Base-by-base conservation (phyloP, 1,284 basidiomycete species). In the Ceratobasidium sp. region DNA sequence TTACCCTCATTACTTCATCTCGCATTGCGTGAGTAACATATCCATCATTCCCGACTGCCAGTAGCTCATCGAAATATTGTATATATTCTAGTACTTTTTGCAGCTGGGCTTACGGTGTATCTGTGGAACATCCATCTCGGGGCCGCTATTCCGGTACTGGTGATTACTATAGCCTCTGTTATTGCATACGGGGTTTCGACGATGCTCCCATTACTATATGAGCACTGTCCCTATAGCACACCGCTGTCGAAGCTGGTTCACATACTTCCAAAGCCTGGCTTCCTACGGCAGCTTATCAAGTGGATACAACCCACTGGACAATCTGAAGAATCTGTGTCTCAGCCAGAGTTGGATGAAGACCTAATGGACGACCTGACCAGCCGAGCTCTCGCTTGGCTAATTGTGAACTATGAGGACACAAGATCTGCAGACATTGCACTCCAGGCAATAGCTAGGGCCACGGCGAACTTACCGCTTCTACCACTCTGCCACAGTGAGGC, bases 381-480 rank as follows among this genome's bases (percentile, higher is more conserved):
- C 33, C 59, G 46, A 48, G 46, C 33, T 20, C 60, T 74, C 7
- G 44, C 57, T 16, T 74, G 71, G 71, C 50, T 74, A 7, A 74
- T 74, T 10, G 16, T 48, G 18, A 62, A 74, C 33, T 74, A 59
- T 14, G 71, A 65, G 48, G 50, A 52, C 23, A 44, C 59, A 0
- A 38, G 41, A 27, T 48, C 71, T 1, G 71, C 62, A 3, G 71
- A 74, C 16, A 52, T 74, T 33, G 71, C 60, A 1, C 30, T 74
- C n/a, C 71, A 74, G 48, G 44, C 71, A n/a, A 74, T 74, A 12
- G 70, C 70, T 18, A 57, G 70, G 14, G 54, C 70, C 12, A 44
- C 30, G 20, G 12, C 23, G 14, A 38, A 35, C 27, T 20, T 62
- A 18, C 57, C 70, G 0, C 16, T n/a, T 10, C 10, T 46, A 27